Conservation (phyloP, 23 red algal species). For the Gracilaria domingensis region DNA sequence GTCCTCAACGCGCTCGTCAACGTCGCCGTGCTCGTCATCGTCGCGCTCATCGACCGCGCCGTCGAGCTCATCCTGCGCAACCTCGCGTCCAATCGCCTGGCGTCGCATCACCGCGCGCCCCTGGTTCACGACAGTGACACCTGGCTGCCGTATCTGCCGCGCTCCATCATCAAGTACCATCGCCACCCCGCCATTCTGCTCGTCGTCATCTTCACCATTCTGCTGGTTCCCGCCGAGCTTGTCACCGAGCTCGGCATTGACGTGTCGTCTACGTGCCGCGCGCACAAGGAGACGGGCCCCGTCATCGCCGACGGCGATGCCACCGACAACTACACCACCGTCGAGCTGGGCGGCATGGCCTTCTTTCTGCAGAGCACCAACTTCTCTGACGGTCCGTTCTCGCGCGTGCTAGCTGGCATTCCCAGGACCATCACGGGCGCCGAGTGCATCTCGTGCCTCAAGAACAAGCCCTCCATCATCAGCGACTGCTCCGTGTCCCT, state of each 20-base stretch:
- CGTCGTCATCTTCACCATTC: constrained; percentile 48
- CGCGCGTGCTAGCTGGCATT: constrained; percentile 11
- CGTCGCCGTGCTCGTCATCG: constrained; percentile 31
- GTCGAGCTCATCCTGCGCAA: constrained; percentile 56
- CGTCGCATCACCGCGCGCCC: constrained; percentile 11
- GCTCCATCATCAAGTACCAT: constrained; percentile 57
- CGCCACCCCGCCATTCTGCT: constrained; percentile 34
- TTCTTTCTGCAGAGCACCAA: constrained; percentile 26
- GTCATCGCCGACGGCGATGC: constrained; percentile 25
- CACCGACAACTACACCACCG: constrained; percentile 30
- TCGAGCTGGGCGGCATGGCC: constrained; percentile 50
- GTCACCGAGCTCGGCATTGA: constrained; percentile 56
- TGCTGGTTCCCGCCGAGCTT: constrained; percentile 41
- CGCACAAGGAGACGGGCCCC: constrained; percentile 1
- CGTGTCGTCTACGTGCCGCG: constrained; percentile 7
- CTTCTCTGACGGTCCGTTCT: constrained; percentile 23
- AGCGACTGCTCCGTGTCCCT: background rate
- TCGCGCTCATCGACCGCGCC: constrained; percentile 43
- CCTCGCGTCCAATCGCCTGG: constrained; percentile 43
- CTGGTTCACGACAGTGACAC: constrained; percentile 68
- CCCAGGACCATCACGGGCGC: constrained; percentile 27
- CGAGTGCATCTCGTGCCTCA: constrained; percentile 51
- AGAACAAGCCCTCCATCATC: constrained; percentile 5
- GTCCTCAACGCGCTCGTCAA: constrained; percentile 47
- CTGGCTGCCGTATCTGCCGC: constrained; percentile 53